Base-by-base conservation (phyloP, 2,329 filamentous ascomycete species). In the Fusarium sp. region DNA sequence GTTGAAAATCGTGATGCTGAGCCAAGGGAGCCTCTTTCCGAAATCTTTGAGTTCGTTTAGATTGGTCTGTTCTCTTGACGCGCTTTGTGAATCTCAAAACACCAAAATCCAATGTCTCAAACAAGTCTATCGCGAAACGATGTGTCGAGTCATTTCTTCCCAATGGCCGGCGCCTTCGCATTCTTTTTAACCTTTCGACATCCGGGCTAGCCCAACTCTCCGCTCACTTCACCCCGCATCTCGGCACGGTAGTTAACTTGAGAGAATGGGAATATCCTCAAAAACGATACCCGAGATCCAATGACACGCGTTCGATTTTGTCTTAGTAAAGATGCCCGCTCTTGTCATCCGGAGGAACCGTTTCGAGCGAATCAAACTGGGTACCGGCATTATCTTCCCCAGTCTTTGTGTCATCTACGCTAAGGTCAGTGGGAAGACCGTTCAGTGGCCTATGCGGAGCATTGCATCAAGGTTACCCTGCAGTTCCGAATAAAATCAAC, bases 181-280 rank as follows among this genome's bases (percentile, higher is more conserved):
- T 38, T 18, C 33, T 50, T 28, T 23, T 50, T 18, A 33, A 20
- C 15, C 23, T 58, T 45, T 31, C 13, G 20, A 9, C 13, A 26
- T 49, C 33, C 28, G 30, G 47, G 20, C 30, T 44, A 44, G 51
- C 16, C 9, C 28, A 45, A 4, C 37, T 34, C 33, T 34, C 33
- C n/a, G 37, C 26, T 15, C 23, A 28, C 15, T 3, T 44, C 31
- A 26, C 66, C 67, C 67, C 62, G 67, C 67, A 69, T 53, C 34
- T 50, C 57, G 56, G 56, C 20, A 28, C 50, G 66, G 58, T 51
- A 56, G 51, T 50, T 41, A 46, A 26, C 26, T 16, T 8, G 8
- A 34, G 36, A 47, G 12, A 30, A 49, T 44, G 31, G 47, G 28
- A 59, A 56, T 41, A 40, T 31, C 34, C 10, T 54, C 47, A 46